Evolutionary conservation across 495 filamentous ascomycete genomes (phyloP).

Genomic region (Entonaema liquescens): DNA sequence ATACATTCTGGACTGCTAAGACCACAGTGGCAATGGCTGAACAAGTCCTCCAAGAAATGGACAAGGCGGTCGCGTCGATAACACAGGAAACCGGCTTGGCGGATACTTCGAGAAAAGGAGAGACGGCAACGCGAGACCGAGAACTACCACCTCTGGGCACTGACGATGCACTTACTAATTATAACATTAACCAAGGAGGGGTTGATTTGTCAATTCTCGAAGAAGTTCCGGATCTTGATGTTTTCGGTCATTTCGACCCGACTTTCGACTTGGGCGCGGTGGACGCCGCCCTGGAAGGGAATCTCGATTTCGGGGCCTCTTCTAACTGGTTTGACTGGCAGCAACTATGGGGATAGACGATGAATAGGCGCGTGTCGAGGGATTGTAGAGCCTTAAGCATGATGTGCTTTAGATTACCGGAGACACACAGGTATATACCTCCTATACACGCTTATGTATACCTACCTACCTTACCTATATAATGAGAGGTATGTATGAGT

Average conservation of each 20-base stretch:
- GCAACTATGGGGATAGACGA: conserved; percentile 39
- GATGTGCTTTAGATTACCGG: background rate
- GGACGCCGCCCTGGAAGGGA: conserved; percentile 53
- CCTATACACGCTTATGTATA: no score
- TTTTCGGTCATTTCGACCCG: conserved; percentile 57
- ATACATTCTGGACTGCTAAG: conserved; percentile 63
- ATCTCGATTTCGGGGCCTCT: conserved; percentile 51
- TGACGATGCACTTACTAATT: conserved; percentile 7
- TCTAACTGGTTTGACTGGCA: conserved; percentile 50
- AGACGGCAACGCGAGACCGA: conserved; percentile 22
- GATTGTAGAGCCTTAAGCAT: background rate
- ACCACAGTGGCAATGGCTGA: conserved; percentile 47
- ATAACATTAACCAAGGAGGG: conserved; percentile 22
- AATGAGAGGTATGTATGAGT: background rate
- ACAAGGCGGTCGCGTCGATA: conserved; percentile 47
- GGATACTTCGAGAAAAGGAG: conserved; percentile 34
- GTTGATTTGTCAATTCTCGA: conserved; percentile 47
- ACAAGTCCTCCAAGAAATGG: conserved; percentile 51
- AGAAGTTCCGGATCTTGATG: conserved; percentile 48
- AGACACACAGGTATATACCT: no score
- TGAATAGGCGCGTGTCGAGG: background rate
- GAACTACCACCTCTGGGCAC: conserved; percentile 12
- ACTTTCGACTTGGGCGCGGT: conserved; percentile 54
- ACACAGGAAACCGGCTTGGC: conserved; percentile 41
- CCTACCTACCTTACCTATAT: background rate